phyloP scores from a whole-genome alignment of 306 rosid species.

The Mucuna pruriens region DNA sequence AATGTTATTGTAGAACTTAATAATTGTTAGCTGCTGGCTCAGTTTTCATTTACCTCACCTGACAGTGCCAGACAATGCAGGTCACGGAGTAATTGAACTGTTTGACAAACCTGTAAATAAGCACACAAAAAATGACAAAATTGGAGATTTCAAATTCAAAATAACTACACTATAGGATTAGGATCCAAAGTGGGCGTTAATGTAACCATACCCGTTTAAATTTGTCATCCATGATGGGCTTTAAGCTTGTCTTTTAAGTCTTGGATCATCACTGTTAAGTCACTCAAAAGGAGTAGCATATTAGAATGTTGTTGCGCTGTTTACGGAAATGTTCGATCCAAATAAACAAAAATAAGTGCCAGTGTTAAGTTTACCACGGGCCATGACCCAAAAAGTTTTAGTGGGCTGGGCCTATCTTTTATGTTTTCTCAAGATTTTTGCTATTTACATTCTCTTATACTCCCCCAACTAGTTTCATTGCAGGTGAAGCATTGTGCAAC shows the following conservation, averaged over 20 bases:
- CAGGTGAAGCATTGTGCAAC: too few species aligned
- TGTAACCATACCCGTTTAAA: neutral
- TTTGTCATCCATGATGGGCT: neutral
- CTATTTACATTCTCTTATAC: too few species aligned
- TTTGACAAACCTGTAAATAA: neutral
- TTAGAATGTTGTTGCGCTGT: neutral
- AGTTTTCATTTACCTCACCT: slow-evolving; percentile 3
- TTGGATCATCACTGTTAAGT: neutral
- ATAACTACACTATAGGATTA: neutral
- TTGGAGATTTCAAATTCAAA: neutral
- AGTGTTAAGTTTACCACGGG: too few species aligned
- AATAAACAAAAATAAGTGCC: too few species aligned
- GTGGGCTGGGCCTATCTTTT: too few species aligned
- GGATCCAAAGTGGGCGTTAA: neutral
- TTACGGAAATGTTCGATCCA: too few species aligned
- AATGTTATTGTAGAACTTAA: neutral
- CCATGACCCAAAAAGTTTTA: too few species aligned
- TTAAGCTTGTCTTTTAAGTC: neutral
- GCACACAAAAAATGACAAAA: neutral
- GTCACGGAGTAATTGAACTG: neutral
- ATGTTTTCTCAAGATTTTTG: too few species aligned
- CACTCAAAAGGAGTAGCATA: neutral
- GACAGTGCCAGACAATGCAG: slow-evolving; percentile 13
- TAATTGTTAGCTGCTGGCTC: neutral
- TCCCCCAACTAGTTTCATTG: too few species aligned